Evolutionary conservation across 2,329 filamentous ascomycete genomes (phyloP).

Genomic region (Fusarium torulosum): DNA sequence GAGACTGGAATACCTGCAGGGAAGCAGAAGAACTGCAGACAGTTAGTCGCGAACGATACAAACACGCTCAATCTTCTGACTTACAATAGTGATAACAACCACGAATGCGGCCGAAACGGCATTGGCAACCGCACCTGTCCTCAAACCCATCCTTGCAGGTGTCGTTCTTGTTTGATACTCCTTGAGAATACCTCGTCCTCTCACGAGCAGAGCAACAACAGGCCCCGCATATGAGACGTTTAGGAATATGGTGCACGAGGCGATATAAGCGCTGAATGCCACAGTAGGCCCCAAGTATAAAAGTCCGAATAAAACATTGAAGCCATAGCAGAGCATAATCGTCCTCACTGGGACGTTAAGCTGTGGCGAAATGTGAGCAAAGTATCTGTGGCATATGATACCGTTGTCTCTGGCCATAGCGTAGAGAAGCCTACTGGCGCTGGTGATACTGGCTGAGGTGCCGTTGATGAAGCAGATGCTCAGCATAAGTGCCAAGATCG

Average conservation of each 20-base stretch:
- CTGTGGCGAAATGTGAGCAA: constrained; percentile 22
- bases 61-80: fast-evolving
- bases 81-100: constrained; percentile 10
- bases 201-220: constrained; percentile 20
- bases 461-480: constrained; percentile 61
- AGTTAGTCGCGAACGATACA: neutral
- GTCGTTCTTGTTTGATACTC: constrained; percentile 19
- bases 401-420: constrained; percentile 47
- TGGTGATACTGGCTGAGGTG: constrained; percentile 55
- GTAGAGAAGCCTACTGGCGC: constrained; percentile 57
- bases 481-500: constrained; percentile 55
- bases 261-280: constrained; percentile 38
- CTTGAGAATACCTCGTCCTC: constrained; percentile 10
- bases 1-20: constrained; percentile 7
- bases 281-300: constrained; percentile 36
- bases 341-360: constrained; percentile 34
- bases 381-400: constrained; percentile 26
- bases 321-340: constrained; percentile 23
- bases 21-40: constrained; percentile 14
- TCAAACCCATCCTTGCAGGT: constrained; percentile 7
- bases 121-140: constrained; percentile 5
- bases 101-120: constrained; percentile 4
- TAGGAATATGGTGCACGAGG: constrained; percentile 38
- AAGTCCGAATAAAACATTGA: constrained; percentile 36
- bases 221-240: constrained; percentile 37